Evolutionary conservation across 2,329 filamentous ascomycete species (phyloP).

Genomic region (Xylariaceae sp.): DNA sequence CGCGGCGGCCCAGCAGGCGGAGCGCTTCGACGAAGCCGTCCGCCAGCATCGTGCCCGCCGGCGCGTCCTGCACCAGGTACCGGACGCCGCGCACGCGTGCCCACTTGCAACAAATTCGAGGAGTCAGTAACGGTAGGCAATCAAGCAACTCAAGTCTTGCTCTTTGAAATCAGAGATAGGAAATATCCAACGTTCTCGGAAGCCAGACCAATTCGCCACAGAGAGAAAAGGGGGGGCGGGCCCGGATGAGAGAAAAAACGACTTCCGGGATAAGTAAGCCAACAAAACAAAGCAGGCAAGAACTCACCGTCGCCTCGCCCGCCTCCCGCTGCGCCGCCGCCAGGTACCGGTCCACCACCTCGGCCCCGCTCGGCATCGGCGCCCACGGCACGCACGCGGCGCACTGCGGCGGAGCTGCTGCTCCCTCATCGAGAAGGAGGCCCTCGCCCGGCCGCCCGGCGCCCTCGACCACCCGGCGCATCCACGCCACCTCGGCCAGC

Average conservation of each 20-base stretch:
- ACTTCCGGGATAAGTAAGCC: no score
- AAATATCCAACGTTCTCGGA: no score
- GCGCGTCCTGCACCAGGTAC: conserved; percentile 75
- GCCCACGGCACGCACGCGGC: conserved; percentile 77
- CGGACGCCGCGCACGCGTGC: conserved; percentile 67
- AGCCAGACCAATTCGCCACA: no score
- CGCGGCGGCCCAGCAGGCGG: conserved; percentile 54
- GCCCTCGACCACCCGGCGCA: conserved; percentile 59
- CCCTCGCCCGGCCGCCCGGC: conserved; percentile 49
- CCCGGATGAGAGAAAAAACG: no score
- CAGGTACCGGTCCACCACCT: conserved; percentile 59
- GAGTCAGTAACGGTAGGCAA: no score
- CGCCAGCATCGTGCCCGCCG: conserved; percentile 55
- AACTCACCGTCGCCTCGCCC: no score
- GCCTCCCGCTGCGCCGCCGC: conserved; percentile 50
- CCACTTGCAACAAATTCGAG: no score
- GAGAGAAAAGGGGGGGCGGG: no score
- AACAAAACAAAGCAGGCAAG: no score
- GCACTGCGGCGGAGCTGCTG: conserved; percentile 49
- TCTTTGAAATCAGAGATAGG: no score
- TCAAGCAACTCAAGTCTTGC: no score
- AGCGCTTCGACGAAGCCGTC: conserved; percentile 58
- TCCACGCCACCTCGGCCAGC: conserved; percentile 63
- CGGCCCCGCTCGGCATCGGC: conserved; percentile 61
- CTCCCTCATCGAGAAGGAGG: conserved; percentile 42